Percentiles rank a stretch among this genome's conserved stretches.
Evolutionary conservation across 495 filamentous ascomycete genomes (phyloP).

Genomic region (Diplogelasinospora grovesii): DNA sequence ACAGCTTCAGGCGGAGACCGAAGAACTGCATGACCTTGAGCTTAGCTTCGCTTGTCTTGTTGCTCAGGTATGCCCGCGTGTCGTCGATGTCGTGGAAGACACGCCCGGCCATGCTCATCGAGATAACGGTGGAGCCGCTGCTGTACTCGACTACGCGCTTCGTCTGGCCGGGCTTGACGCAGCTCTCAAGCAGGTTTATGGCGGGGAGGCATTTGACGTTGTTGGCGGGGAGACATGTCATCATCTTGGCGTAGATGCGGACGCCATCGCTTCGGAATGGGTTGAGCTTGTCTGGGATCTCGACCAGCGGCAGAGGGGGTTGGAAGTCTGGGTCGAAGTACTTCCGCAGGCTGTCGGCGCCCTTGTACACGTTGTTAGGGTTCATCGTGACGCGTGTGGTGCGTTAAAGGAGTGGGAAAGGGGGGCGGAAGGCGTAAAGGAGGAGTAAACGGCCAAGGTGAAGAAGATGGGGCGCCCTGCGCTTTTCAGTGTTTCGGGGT

Average conservation of each 20-base stretch:
- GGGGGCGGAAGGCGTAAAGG: too few relatives aligned
- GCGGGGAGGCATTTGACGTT: slow-evolving; percentile 60
- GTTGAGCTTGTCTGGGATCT: slow-evolving; percentile 51
- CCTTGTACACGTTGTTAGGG: slow-evolving; percentile 49
- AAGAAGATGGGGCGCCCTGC: too few relatives aligned
- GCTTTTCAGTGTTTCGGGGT: too few relatives aligned
- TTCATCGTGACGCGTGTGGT: too few relatives aligned
- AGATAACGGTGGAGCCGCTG: slow-evolving; percentile 57
- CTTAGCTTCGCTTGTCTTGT: slow-evolving; percentile 51
- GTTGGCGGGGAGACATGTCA: slow-evolving; percentile 55
- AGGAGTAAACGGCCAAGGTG: too few relatives aligned
- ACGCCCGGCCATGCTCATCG: slow-evolving; percentile 50
- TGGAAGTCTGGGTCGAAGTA: slow-evolving; percentile 53
- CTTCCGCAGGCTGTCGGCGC: slow-evolving; percentile 44
- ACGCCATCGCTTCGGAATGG: slow-evolving; percentile 51
- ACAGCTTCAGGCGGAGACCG: slow-evolving; percentile 50
- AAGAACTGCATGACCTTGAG: slow-evolving; percentile 54
- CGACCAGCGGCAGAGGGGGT: slow-evolving; percentile 53
- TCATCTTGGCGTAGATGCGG: slow-evolving; percentile 58
- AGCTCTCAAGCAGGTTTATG: too few relatives aligned
- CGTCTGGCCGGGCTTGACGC: too few relatives aligned
- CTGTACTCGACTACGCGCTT: slow-evolving; percentile 54
- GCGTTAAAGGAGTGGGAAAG: too few relatives aligned
- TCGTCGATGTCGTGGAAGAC: slow-evolving; percentile 48
- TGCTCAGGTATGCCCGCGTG: slow-evolving; percentile 51